These are phyloP conservation scores for Lipomyces spencermartinsiae DNA, from an alignment of 805 yeast genomes.

Conservation along the genomic window DNA sequence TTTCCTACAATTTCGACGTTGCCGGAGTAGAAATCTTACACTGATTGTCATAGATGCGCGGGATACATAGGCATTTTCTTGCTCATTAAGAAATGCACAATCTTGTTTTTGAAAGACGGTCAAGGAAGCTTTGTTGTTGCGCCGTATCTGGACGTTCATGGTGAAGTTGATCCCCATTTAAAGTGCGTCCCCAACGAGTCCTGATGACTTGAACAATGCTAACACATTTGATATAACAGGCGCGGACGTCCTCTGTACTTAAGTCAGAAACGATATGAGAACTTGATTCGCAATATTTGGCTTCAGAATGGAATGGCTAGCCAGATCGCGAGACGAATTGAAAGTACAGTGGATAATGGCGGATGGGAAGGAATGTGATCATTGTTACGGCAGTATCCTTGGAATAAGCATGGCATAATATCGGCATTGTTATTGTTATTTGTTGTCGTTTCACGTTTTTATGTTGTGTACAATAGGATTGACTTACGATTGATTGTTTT, in stretches of 20 bases:
- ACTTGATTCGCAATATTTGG: conserved; percentile 72
- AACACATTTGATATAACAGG: conserved; percentile 40
- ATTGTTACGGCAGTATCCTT: background rate
- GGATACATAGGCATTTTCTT: conserved; percentile 73
- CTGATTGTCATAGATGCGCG: conserved; percentile 45
- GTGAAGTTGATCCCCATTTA: conserved; percentile 78
- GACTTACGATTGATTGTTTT: conserved; percentile 5
- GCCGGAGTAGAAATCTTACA: background rate
- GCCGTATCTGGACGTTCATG: conserved; percentile 86
- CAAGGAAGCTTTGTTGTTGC: conserved; percentile 85
- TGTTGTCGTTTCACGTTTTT: background rate
- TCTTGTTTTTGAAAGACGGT: conserved; percentile 69
- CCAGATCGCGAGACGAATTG: conserved; percentile 77
- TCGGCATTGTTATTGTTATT: background rate
- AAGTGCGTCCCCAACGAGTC: conserved; percentile 42
- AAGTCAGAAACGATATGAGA: conserved; percentile 65
- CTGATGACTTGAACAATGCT: background rate
- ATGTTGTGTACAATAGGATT: background rate
- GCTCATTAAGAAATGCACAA: conserved; percentile 69
- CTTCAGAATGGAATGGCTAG: conserved; percentile 79
- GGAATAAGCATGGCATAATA: background rate
- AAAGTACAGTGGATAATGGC: conserved; percentile 80
- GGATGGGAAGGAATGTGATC: conserved; percentile 82
- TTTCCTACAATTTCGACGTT: conserved; percentile 40
- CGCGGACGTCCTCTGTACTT: conserved; percentile 75